Percentiles rank a stretch among this genome's conserved stretches.
phyloP scores from a whole-genome alignment of 2,329 filamentous ascomycete species.

The Xenosphaeropsis pyriputrescens region DNA sequence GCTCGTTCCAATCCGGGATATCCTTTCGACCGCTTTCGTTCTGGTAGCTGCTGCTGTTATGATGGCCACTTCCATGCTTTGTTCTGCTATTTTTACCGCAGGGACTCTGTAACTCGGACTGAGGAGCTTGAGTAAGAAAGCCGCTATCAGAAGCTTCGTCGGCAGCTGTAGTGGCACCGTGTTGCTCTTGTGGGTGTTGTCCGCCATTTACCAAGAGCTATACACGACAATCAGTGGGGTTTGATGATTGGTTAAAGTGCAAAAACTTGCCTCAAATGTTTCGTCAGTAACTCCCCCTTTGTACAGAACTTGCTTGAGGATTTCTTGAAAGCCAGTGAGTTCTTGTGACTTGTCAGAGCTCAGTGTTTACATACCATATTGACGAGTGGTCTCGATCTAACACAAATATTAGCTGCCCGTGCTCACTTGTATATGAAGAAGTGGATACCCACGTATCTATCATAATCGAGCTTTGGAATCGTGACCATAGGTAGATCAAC shows the following conservation, averaged over 20 bases:
- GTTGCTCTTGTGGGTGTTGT: slow-evolving; percentile 5
- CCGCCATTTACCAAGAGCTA: slow-evolving; percentile 14
- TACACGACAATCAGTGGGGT: slow-evolving; percentile 3
- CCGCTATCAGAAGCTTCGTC: slow-evolving; percentile 6
- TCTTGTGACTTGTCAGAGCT: slow-evolving; percentile 1
- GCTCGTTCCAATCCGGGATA: too few relatives aligned
- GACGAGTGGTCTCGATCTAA: slow-evolving; percentile 21
- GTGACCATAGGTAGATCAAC: slow-evolving; percentile 25
- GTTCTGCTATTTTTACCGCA: too few relatives aligned
- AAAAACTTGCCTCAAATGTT: slow-evolving; percentile 21
- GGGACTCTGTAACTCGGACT: slow-evolving; percentile 2
- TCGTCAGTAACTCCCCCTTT: slow-evolving; percentile 12
- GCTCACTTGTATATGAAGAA: too few relatives aligned
- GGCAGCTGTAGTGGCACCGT: slow-evolving; percentile 4
- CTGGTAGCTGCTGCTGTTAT: too few relatives aligned
- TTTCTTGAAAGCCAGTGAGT: too few relatives aligned
- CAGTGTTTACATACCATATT: slow-evolving; percentile 33
- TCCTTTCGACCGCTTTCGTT: too few relatives aligned
- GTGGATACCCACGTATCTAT: slow-evolving; percentile 15
- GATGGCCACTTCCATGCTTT: too few relatives aligned
- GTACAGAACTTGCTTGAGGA: too few relatives aligned
- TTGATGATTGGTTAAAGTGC: not conserved
- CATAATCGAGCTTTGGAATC: slow-evolving; percentile 46
- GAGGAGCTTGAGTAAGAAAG: slow-evolving; percentile 6
- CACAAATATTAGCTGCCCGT: not conserved